A percentile compares a stretch with the other conserved stretches of the same genome.
Evolutionary conservation across 1,284 basidiomycete genomes (phyloP).

Genomic region (Cryptococcus wingfieldii): DNA sequence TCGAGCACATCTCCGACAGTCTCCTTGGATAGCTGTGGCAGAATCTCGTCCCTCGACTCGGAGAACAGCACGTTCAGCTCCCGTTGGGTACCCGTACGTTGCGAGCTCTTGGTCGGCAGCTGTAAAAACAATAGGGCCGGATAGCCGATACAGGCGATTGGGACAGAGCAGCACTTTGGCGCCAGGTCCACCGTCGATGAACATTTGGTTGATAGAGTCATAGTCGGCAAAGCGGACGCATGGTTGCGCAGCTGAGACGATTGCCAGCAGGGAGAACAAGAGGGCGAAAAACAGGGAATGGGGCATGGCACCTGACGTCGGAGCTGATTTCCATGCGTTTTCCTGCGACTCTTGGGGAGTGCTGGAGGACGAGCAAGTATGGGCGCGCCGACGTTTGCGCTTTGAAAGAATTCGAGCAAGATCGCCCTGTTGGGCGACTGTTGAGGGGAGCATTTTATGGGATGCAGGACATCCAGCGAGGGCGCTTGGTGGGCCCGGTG

Average conservation of each 20-base stretch:
- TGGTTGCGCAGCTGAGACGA: conserved; percentile 16
- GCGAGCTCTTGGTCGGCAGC: conserved; percentile 52
- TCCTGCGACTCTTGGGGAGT: not conserved
- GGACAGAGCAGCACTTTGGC: conserved; percentile 52
- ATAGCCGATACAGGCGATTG: conserved; percentile 44
- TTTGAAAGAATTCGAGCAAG: not conserved
- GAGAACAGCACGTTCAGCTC: conserved; percentile 47
- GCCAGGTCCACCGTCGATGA: conserved; percentile 47
- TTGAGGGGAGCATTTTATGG: too few species aligned
- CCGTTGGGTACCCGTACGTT: conserved; percentile 51
- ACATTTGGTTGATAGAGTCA: conserved; percentile 40
- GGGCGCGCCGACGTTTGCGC: conserved; percentile 1
- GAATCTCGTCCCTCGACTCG: conserved; percentile 37
- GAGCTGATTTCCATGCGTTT: not conserved
- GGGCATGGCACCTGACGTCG: not conserved
- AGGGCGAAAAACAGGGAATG: conserved; percentile 11
- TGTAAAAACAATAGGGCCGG: conserved; percentile 50
- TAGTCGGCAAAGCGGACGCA: conserved; percentile 42
- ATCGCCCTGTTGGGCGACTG: not conserved
- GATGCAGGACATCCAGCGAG: too few species aligned
- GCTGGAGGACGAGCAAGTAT: not conserved
- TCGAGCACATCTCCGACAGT: conserved; percentile 49
- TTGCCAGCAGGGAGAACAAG: conserved; percentile 9
- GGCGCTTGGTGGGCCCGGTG: too few species aligned
- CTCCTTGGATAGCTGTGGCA: conserved; percentile 45